Evolutionary conservation across 768 basidiomycete species (phyloP), one percentile per base, ranked within the genome.

Genomic region (Trametes meyenii): DNA sequence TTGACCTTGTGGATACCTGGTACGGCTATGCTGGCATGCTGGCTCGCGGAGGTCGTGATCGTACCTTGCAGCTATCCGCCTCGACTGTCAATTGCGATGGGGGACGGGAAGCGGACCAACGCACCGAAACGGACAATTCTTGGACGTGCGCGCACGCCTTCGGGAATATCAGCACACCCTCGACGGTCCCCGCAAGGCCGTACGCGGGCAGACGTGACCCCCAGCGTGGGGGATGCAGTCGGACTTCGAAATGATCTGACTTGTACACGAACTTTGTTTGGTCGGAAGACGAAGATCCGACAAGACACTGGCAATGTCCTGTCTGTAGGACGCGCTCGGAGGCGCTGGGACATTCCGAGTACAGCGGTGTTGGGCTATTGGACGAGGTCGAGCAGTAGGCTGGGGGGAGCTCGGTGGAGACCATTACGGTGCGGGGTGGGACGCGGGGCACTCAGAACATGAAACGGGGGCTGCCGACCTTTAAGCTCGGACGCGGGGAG

Each of bases 191-290:
- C 26, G 77, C 72, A 39, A 73, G 66, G 23, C 82, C 81, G 66
- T 81, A 83, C 17, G 73, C 72, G 11, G 81, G 80, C 23, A 73
- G 67, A 46, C 67, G 64, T 3, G 77, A 67, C 16, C 73, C 74
- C 75, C 76, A 79, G 17, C 73, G 69, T 44, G 76, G 75, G 29
- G 71, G 71, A 13, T 79, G 78, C 24, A 82, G 68, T 65, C 77
- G 77, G 29, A 81, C 66, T 29, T 70, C 71, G 62, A 81, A 72
- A 60, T 75, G 71, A 48, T 79, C 74, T 12, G 76, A 77, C 55
- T 72, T 70, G 65, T 76, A 78, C 16, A 76, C 69, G 71, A 74
- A 76, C 44, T 76, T 64, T 36, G 50, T 48, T 19, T 44, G 72
- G 14, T 69, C 73, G 50, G 69, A 50, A 24, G 29, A 44, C 3